Conservation (phyloP, 2,329 filamentous ascomycete genomes). For the Sporothrix variecibatus region DNA sequence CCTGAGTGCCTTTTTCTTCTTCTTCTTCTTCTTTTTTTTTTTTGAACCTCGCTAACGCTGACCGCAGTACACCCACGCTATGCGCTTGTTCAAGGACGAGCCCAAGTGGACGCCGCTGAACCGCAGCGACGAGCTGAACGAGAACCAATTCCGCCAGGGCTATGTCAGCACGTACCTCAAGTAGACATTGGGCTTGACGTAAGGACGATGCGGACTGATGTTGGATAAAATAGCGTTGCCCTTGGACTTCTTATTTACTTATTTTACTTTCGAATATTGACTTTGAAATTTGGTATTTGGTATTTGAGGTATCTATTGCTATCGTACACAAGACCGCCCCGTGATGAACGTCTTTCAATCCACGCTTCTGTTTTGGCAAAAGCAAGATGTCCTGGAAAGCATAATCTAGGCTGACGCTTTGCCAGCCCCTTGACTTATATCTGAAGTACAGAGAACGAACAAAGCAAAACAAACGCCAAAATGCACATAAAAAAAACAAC, state of each 20-base stretch:
- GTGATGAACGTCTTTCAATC: not conserved
- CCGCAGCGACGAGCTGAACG: constrained; percentile 73
- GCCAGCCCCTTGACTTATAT: not conserved
- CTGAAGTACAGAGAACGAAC: no score
- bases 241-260: not conserved
- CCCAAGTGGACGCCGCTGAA: constrained; percentile 98
- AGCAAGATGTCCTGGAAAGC: not conserved
- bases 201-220: not conserved
- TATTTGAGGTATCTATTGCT: not conserved
- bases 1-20: no score
- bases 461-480: not conserved
- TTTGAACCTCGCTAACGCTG: not conserved
- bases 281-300: not conserved
- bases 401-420: not conserved
- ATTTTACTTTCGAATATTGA: not conserved
- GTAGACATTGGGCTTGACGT: constrained; percentile 9
- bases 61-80: constrained; percentile 83
- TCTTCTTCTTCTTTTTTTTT: no score
- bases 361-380: not conserved
- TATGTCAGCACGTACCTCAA: constrained; percentile 63
- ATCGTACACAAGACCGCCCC: not conserved
- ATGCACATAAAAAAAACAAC: not conserved
- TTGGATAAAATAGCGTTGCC: not conserved
- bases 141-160: constrained; percentile 74
- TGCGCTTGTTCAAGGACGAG: constrained; percentile 97